These are phyloP conservation scores for Teratosphaeria destructans DNA, from an alignment of 2,329 filamentous ascomycete species.

Conservation along the genomic window DNA sequence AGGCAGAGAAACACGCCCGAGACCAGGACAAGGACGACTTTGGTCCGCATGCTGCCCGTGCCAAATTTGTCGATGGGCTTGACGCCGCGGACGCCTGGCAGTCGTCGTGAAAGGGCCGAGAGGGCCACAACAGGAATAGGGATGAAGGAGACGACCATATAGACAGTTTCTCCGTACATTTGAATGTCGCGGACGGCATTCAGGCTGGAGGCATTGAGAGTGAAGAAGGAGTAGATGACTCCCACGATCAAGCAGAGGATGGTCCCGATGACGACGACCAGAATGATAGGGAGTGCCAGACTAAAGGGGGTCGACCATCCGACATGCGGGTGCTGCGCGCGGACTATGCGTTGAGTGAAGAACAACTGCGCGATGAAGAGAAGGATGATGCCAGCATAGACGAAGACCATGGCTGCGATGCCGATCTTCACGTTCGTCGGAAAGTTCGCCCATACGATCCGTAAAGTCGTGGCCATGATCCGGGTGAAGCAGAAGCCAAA, in stretches of 20 bases:
- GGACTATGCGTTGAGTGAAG: conserved; percentile 21
- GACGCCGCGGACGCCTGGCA: neutral
- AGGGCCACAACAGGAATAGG: conserved; percentile 14
- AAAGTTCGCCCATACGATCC: conserved; percentile 21
- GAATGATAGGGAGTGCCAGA: conserved; percentile 9
- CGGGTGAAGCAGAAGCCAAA: conserved; percentile 32
- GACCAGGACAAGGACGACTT: conserved; percentile 14
- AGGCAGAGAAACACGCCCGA: conserved; percentile 14
- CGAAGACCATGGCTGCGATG: conserved; percentile 24
- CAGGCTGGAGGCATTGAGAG: conserved; percentile 6
- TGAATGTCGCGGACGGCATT: conserved; percentile 5
- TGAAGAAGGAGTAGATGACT: conserved; percentile 22
- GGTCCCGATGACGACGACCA: conserved; percentile 11
- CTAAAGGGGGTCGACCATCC: conserved; percentile 19
- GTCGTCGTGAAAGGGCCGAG: conserved; percentile 6
- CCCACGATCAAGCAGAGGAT: conserved; percentile 19
- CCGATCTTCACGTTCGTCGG: conserved; percentile 22
- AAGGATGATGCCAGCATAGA: conserved; percentile 23
- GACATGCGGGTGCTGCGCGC: conserved; percentile 18
- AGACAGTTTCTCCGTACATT: conserved; percentile 13
- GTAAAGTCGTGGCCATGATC: conserved; percentile 29
- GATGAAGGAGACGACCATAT: conserved; percentile 15
- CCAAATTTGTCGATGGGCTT: conserved; percentile 12
- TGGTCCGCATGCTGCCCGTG: conserved; percentile 11
- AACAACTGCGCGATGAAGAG: conserved; percentile 24